phyloP scores from a whole-genome alignment of 192 early-diverging fungal species.

The Chytriomyces confervae region DNA sequence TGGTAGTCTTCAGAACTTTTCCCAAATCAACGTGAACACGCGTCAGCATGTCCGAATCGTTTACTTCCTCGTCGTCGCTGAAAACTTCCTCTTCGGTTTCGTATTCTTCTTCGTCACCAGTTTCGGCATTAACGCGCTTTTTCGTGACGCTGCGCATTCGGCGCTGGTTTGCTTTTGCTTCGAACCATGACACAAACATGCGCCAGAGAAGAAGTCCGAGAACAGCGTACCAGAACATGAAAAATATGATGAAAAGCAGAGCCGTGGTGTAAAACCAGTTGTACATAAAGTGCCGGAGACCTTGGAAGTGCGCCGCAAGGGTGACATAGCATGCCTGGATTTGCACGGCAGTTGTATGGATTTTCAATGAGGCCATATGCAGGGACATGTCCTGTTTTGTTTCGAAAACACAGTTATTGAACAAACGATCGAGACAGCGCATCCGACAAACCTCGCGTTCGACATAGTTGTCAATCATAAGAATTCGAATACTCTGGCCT shows the following conservation, averaged over 20 bases:
- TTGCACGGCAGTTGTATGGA: slow-evolving; percentile 60
- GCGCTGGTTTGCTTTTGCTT: slow-evolving; percentile 8
- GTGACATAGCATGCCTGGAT: slow-evolving; percentile 55
- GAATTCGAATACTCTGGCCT: slow-evolving; percentile 50
- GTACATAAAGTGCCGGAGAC: slow-evolving; percentile 77
- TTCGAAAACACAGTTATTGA: not conserved
- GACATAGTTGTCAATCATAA: slow-evolving; percentile 59
- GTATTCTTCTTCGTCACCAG: slow-evolving; percentile 17
- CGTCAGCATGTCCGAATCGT: slow-evolving; percentile 6
- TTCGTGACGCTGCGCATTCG: slow-evolving; percentile 3
- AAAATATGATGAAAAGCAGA: slow-evolving; percentile 57
- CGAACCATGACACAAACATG: slow-evolving; percentile 40
- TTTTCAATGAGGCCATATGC: slow-evolving; percentile 50
- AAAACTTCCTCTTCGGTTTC: slow-evolving; percentile 22
- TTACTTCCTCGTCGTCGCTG: slow-evolving; percentile 20
- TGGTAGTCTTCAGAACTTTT: slow-evolving; percentile 26
- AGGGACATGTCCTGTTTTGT: slow-evolving; percentile 47
- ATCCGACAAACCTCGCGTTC: slow-evolving; percentile 45
- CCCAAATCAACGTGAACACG: slow-evolving; percentile 25
- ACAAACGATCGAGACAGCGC: not conserved
- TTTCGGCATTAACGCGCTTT: slow-evolving; percentile 12
- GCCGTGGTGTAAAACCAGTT: slow-evolving; percentile 71
- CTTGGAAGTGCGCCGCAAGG: slow-evolving; percentile 67
- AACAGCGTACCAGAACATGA: slow-evolving; percentile 60
- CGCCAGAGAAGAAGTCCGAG: slow-evolving; percentile 44